These are phyloP conservation scores for Xylaria sp. DNA, from an alignment of 2,329 filamentous ascomycete genomes.

Conservation along the genomic window DNA sequence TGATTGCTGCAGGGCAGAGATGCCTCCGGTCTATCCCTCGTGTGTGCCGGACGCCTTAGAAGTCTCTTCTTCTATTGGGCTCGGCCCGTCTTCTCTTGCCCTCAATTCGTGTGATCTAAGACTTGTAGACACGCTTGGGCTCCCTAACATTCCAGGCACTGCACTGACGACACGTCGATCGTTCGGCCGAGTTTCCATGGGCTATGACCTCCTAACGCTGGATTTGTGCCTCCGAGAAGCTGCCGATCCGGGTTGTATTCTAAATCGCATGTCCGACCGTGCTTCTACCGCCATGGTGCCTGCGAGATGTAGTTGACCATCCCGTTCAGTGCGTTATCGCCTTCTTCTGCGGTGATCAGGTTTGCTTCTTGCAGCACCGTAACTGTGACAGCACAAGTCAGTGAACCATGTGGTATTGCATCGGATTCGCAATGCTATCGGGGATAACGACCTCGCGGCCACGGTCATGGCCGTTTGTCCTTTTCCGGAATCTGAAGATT, in stretches of 20 bases:
- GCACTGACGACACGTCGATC: not conserved
- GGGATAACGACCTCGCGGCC: not conserved
- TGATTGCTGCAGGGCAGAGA: not conserved
- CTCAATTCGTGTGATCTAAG: constrained; percentile 2
- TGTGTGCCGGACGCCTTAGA: constrained; percentile 2
- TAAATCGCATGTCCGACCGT: not conserved
- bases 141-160: not conserved
- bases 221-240: not conserved
- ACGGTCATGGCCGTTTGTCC: not conserved
- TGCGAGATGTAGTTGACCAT: constrained; percentile 31
- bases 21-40: constrained; percentile 1
- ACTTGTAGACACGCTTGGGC: constrained; percentile 3
- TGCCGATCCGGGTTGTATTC: not conserved
- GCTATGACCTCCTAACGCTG: constrained; percentile 4
- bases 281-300: constrained; percentile 26
- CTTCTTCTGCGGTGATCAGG: constrained; percentile 29
- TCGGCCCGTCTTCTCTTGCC: not conserved
- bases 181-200: not conserved
- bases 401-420: not conserved
- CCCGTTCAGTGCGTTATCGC: constrained; percentile 28
- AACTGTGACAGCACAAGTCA: constrained; percentile 14
- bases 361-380: constrained; percentile 28
- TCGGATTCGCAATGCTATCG: not conserved
- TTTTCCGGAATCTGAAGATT: not conserved
- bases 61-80: constrained; percentile 1